phyloP scores from a whole-genome alignment of 2,329 filamentous ascomycete genomes.

The Alternaria alternata region DNA sequence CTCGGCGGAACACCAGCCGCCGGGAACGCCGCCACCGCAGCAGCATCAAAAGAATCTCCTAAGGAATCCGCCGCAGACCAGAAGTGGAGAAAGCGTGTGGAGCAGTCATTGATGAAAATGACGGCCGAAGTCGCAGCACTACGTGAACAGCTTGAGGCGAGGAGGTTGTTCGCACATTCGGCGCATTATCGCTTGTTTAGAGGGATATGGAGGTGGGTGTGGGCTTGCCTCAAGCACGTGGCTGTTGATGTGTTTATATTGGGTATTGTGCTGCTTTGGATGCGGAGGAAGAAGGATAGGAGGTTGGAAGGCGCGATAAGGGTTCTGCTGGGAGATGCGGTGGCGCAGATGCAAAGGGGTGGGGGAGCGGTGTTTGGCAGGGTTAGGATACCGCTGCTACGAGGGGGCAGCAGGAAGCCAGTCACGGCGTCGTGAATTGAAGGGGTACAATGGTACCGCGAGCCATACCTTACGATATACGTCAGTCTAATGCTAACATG shows the following conservation, averaged over 20 bases:
- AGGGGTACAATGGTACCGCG: background rate
- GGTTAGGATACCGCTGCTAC: constrained; percentile 34
- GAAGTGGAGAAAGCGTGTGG: constrained; percentile 83
- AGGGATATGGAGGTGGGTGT: constrained; percentile 58
- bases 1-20: constrained; percentile 14
- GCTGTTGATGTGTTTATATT: constrained; percentile 74
- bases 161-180: constrained; percentile 74
- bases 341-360: constrained; percentile 49
- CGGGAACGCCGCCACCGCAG: background rate
- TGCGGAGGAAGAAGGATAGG: constrained; percentile 74
- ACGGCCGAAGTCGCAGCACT: constrained; percentile 92
- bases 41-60: background rate
- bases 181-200: constrained; percentile 68
- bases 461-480: background rate
- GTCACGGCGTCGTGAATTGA: background rate
- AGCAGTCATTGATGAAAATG: constrained; percentile 85
- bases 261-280: constrained; percentile 72
- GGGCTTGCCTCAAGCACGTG: constrained; percentile 81
- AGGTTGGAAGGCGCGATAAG: constrained; percentile 78
- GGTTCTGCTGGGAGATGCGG: constrained; percentile 63
- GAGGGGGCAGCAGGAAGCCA: constrained; percentile 22
- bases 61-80: constrained; percentile 49
- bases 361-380: constrained; percentile 36
- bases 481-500: background rate
- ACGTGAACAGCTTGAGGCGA: constrained; percentile 85